Evolutionary conservation across 805 yeast species (phyloP), one percentile per base, ranked within the genome.

Genomic region (Candida germanica): DNA sequence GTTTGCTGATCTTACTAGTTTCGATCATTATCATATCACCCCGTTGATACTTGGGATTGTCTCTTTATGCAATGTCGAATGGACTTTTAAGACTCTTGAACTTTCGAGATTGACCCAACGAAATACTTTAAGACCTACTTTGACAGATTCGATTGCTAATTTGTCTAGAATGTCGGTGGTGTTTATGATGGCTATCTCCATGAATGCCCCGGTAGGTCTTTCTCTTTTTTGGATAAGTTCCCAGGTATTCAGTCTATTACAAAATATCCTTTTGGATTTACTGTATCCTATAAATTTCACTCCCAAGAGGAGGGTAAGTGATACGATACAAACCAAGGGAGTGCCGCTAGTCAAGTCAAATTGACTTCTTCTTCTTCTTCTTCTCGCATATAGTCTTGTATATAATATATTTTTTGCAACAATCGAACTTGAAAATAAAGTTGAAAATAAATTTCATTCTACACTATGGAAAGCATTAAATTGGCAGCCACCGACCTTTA

Each of bases 201-300:
- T 88, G 26, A 93, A 88, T 50, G 94, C 95, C 0, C 95, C 98
- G 0, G 66, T 81, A 19, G 87, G 94, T 0, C 62, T 89, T 23
- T 77, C 83, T 0, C 54, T 87, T n/a, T 91, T 89, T 60, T 91
- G 98, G 98, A 71, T 87, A 20, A 79, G 91, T 30, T 87, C 96
- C 0, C 89, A 87, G 53, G 48, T 72, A 3, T 89, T 71, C 53
- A 88, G 97, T 2, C 61, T 86, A 40, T 42, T 75, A 0, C 97
- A 91, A 50, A 91, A 89, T 54, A 56, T 83, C 10, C 41, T 83
- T 12, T 61, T 91, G 51, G 93, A 89, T 51, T 62, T 66, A 48
- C 58, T 69, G 23, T 61, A 83, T 53, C 95, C 95, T 1, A 62
- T 81, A 15, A 58, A 66, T 31, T 70, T 62, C 47, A 61, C 74